Base-by-base conservation (phyloP, 345 rosid genomes). In the Aquilaria sinensis region DNA sequence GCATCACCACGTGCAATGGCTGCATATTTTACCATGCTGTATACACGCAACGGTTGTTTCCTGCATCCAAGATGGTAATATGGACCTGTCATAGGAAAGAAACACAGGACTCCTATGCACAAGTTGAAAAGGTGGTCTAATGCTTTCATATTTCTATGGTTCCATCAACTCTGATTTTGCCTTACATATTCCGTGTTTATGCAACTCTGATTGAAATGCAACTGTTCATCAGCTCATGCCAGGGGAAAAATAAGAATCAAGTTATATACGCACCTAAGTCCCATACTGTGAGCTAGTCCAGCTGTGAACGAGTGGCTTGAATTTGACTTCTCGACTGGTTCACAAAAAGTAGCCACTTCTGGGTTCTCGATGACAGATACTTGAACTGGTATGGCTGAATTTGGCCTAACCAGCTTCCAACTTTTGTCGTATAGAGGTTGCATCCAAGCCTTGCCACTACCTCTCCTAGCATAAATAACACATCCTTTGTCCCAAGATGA, bases 11-110 rank as follows among this genome's bases (percentile, higher is more conserved):
- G 78, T 9, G 86, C 83, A 67, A 82, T 82, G 63, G 86, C 76
- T 13, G 83, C 83, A 29, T 82, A 82, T 61, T 82, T 82, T 53
- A 79, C 86, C 86, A 82, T 82, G 72, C 83, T 82, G 77, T 82
- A 70, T 32, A 77, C 83, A 1, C 86, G 80, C 48, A 82, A 45
- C 15, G 86, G 83, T 64, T 79, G 78, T 74, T 75, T 82, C 68
- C 86, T 82, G 76, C 63, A 67, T 48, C 51, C 2, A 13, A 61
- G 49, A 32, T 64, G 5, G 6, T 33, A 61, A 4, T 9, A 37
- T 37, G 8, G 8, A 37, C 8, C 23, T 23, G 23, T 23, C 23
- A 23, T 23, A 23, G 23, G 23, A 23, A 23, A 23, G 23, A 23
- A 23, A 23, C 23, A 23, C 23, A 1, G 23, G 23, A 23, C 23